phyloP scores from a whole-genome alignment of 1,284 basidiomycete genomes.

The Thecaphora thlaspeos region DNA sequence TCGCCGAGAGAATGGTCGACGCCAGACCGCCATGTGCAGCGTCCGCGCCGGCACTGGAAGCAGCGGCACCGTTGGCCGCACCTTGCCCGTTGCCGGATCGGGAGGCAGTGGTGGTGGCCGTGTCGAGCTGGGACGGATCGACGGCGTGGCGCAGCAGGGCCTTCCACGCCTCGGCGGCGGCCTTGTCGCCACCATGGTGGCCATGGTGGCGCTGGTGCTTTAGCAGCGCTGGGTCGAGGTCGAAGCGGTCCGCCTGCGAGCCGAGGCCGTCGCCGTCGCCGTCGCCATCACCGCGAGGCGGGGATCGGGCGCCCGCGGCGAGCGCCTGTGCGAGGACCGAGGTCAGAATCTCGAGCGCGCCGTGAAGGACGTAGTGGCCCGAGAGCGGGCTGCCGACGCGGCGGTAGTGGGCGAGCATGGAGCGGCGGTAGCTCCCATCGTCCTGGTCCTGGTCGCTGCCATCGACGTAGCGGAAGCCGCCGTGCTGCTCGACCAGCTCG shows the following conservation, averaged over 20 bases:
- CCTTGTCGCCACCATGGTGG: conserved; percentile 15
- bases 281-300: conserved; percentile 32
- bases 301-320: conserved; percentile 59
- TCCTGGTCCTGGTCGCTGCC: conserved; percentile 11
- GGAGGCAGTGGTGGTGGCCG: neutral
- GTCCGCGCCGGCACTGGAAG: no score
- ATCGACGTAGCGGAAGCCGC: conserved; percentile 36
- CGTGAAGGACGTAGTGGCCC: conserved; percentile 82
- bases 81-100: conserved; percentile 7
- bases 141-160: conserved; percentile 62
- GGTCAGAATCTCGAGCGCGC: conserved; percentile 78
- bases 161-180: conserved; percentile 70
- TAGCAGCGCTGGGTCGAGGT: conserved; percentile 17
- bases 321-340: conserved; percentile 76
- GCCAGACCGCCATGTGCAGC: conserved; percentile 1
- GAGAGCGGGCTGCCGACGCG: conserved; percentile 73
- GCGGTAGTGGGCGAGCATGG: conserved; percentile 75
- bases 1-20: conserved; percentile 23
- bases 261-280: conserved; percentile 28
- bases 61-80: conserved; percentile 7
- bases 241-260: conserved; percentile 40
- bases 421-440: conserved; percentile 55
- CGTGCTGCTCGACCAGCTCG: conserved; percentile 26
- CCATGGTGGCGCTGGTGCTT: conserved; percentile 3
- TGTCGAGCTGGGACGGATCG: conserved; percentile 6